Percentiles rank a stretch among this genome's conserved stretches.
Conservation (phyloP, 257 asterid genomes). For the Ligustrum vulgare region DNA sequence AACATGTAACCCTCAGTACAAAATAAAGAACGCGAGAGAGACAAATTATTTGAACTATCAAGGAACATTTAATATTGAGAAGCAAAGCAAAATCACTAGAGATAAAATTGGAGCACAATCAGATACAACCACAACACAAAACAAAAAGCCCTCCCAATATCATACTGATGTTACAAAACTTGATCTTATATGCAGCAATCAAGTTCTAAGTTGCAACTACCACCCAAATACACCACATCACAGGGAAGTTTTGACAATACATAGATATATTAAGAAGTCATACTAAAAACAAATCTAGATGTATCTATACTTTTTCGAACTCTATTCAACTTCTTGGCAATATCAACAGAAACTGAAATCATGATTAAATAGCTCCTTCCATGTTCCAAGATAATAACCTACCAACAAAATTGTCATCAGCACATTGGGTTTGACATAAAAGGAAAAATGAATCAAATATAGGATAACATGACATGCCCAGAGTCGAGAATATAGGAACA, state of each 20-base stretch:
- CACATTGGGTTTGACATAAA: neutral
- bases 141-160: neutral
- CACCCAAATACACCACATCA: neutral
- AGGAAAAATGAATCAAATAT: neutral
- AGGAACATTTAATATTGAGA: too few relatives aligned
- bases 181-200: neutral
- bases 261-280: too few relatives aligned
- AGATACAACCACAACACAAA: too few relatives aligned
- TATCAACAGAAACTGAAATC: constrained; percentile 15
- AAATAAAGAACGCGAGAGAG: too few relatives aligned
- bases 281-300: too few relatives aligned
- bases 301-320: neutral
- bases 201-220: neutral
- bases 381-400: too few relatives aligned
- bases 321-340: neutral
- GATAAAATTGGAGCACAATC: too few relatives aligned
- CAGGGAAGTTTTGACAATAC: neutral
- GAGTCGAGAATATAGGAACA: neutral
- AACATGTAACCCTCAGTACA: too few relatives aligned
- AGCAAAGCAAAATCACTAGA: too few relatives aligned
- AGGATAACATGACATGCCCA: neutral
- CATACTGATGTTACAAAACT: neutral
- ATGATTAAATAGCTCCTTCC: constrained; percentile 4
- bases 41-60: too few relatives aligned
- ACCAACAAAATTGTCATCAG: too few relatives aligned